These are phyloP conservation scores for Nemania abortiva DNA, from an alignment of 2,329 filamentous ascomycete species.

Conservation along the genomic window DNA sequence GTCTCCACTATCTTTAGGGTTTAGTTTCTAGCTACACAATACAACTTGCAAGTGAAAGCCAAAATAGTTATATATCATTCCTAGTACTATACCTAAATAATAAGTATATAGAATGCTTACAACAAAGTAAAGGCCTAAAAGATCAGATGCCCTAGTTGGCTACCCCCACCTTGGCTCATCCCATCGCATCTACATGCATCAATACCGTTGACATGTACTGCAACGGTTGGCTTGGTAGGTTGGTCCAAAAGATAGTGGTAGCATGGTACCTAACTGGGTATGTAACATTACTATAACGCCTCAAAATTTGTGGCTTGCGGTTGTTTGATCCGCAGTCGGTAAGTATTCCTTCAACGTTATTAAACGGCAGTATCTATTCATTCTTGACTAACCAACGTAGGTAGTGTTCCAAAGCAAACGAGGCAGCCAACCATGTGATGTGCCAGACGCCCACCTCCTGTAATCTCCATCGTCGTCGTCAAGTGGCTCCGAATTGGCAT, in stretches of 20 bases:
- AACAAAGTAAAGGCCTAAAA: background rate
- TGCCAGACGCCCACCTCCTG: background rate
- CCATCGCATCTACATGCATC: background rate
- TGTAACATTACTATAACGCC: background rate
- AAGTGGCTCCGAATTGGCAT: background rate
- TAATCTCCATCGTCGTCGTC: background rate
- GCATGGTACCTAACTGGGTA: background rate
- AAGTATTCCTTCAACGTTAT: background rate
- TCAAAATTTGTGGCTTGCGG: background rate
- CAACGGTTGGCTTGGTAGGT: slow-evolving; percentile 5
- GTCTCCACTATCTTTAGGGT: background rate
- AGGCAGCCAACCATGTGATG: background rate
- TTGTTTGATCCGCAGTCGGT: background rate
- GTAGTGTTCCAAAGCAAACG: background rate
- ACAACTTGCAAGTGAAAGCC: background rate
- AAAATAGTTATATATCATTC: no score
- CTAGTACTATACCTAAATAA: background rate
- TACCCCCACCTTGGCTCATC: background rate
- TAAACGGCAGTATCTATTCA: no score
- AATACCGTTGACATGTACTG: slow-evolving; percentile 5
- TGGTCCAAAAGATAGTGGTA: slow-evolving; percentile 3
- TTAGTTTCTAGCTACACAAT: background rate
- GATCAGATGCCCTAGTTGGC: background rate
- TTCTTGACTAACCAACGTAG: no score
- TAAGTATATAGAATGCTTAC: background rate